A percentile compares a stretch with the other conserved stretches of the same genome.
phyloP scores from a whole-genome alignment of 148 eudicot genomes.

The Chenopodium berlandieri region DNA sequence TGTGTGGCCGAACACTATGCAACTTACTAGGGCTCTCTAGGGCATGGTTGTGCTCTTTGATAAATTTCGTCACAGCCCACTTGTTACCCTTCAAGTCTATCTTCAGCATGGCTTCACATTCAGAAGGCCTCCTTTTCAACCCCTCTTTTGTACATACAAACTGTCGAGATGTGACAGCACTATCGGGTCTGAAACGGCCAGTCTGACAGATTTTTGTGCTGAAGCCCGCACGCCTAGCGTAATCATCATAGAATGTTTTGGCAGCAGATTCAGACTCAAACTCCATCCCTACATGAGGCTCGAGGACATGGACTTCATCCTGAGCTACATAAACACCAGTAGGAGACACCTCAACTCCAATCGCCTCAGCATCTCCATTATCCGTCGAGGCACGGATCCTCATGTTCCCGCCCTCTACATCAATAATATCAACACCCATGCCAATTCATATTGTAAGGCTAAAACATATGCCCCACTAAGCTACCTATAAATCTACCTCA shows the following conservation, averaged over 20 bases:
- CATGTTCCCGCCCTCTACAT: slow-evolving; percentile 45
- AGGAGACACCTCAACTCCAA: slow-evolving; percentile 32
- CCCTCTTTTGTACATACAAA: slow-evolving; percentile 54
- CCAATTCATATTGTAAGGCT: slow-evolving; percentile 6
- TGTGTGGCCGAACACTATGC: slow-evolving; percentile 46
- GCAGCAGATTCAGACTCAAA: slow-evolving; percentile 66
- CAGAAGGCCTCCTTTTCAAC: slow-evolving; percentile 45
- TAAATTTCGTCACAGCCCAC: slow-evolving; percentile 71
- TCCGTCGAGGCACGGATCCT: slow-evolving; percentile 42
- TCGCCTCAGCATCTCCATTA: slow-evolving; percentile 46
- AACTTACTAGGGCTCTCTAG: slow-evolving; percentile 41
- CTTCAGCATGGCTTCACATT: slow-evolving; percentile 74
- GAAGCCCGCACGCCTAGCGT: slow-evolving; percentile 68
- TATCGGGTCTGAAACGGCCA: slow-evolving; percentile 43
- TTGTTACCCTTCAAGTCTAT: slow-evolving; percentile 52
- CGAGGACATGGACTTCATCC: slow-evolving; percentile 41
- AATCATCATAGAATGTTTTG: slow-evolving; percentile 57
- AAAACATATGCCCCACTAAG: not conserved
- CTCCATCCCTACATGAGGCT: slow-evolving; percentile 76
- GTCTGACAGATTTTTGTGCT: slow-evolving; percentile 36
- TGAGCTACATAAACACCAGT: slow-evolving; percentile 36
- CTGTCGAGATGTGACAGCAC: slow-evolving; percentile 33
- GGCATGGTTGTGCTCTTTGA: slow-evolving; percentile 74
- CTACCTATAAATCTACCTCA: not conserved
- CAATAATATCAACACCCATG: slow-evolving; percentile 52